Evolutionary conservation across 257 asterid species (phyloP), one percentile per base, ranked within the genome.

Genomic region (Solanum tarijense): DNA sequence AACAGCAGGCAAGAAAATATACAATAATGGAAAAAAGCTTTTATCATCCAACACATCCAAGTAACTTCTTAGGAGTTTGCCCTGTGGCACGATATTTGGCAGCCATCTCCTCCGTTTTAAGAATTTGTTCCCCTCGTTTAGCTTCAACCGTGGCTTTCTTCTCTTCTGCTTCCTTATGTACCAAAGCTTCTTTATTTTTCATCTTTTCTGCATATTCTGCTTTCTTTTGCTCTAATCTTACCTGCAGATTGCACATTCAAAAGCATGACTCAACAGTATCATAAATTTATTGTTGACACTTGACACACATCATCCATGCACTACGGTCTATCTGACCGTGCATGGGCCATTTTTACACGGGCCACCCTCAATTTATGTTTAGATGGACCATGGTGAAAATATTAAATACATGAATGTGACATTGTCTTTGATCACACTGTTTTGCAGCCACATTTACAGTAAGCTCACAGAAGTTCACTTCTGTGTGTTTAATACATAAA

Each of bases 81-180:
- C 92, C 92, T 9, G 98, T 95, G 83, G 96, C 98, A 0, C 94
- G 93, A 87, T 85, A 93, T 90, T 95, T 95, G 12, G 96, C 98
- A 21, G 97, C 92, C 88, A 62, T 86, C 89, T 94, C 99, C 66
- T 94, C 93, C 0, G 96, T 90, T 89, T 92, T 92, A 83, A 95
- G 96, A 29, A 91, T 3, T 4, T 94, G 95, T 89, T 96, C 98
- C 10, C 91, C 93, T 10, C 94, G 94, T 79, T 43, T 90, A 23
- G 96, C 93, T 25, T 93, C 93, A 32, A 93, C 93, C 90, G 85
- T 86, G 60, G 98, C 98, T 68, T 92, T 93, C 90, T 94, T 93
- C 92, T 96, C 98, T 74, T 96, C 98, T 4, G 99, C 98, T 75
- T 89, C 91, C 89, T 94, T 94, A 91, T 95, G 98, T 73, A 96